Evolutionary conservation across 179 eudicot genomes (phyloP), one percentile per base, ranked within the genome.

Genomic region (Beta lomatogona): DNA sequence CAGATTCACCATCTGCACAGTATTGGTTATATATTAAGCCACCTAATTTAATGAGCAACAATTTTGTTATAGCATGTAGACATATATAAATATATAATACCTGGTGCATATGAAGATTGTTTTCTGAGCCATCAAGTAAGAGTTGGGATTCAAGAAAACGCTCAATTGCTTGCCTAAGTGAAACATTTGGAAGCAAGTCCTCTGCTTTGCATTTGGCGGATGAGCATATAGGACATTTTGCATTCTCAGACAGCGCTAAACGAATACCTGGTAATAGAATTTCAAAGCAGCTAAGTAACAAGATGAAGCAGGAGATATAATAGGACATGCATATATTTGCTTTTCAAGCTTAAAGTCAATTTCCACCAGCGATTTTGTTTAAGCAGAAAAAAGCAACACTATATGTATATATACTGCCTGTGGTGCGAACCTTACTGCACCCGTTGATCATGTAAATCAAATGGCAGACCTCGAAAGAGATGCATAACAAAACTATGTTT

Each of bases 1-100:
- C 94, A 82, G 97, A 93, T 89, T 93, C 97, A 54, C 91, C 91
- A 81, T 93, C 97, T 93, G 88, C 74, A 76, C 57, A 83, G 16
- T 9, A 69, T 63, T 15, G 50, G 71, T 81, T 52, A 59, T 41
- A 65, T 28, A 25, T 36, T 68, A 48, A 75, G 21, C 64, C 28
- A 25, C 28, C 28, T 25, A 25, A 25, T 25, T 25, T 25, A 25
- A 25, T 25, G 28, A 25, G 28, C 28, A 80, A 18, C 74, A 55
- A 66, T 50, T 48, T 64, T 15, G 14, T 44, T 22, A n/a, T 45
- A 74, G 10, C 19, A 46, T 36, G 78, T 15, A 8, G 1, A 65
- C 57, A 7, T 9, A 15, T 25, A 25, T 25, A 25, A 25, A 25
- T 25, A 25, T n/a, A 52, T 3, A 31, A 50, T 80, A 91, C 97